phyloP scores from a whole-genome alignment of 1,284 basidiomycete species.

The Kwoniella shivajii region DNA sequence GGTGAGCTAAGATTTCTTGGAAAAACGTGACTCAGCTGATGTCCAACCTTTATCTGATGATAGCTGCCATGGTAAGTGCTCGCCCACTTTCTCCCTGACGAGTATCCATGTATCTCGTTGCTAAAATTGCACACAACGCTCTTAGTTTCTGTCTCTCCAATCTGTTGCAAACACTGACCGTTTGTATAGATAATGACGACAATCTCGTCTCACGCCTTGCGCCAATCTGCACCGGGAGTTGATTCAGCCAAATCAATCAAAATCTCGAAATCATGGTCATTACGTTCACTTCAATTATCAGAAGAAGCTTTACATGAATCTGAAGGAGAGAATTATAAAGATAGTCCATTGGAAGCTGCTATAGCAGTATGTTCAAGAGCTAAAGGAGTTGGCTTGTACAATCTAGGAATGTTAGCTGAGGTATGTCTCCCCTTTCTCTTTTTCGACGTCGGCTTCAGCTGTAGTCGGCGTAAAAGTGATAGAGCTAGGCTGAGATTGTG shows the following conservation, averaged over 20 bases:
- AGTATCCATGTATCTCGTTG: too few relatives aligned
- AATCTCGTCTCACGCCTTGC: constrained; percentile 47
- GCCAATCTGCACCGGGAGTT: constrained; percentile 7
- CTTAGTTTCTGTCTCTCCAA: neutral
- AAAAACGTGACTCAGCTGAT: neutral
- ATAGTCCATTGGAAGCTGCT: constrained; percentile 25
- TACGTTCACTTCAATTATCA: constrained; percentile 44
- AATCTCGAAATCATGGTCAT: constrained; percentile 47
- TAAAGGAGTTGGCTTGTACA: constrained; percentile 44
- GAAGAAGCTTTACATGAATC: constrained; percentile 37
- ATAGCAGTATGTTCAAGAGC: constrained; percentile 41
- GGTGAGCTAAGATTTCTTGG: constrained; percentile 16
- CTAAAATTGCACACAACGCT: too few relatives aligned
- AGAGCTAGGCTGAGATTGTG: neutral
- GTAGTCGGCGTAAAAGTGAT: neutral
- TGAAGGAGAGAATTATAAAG: constrained; percentile 15
- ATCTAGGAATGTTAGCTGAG: constrained; percentile 53
- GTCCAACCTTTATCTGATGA: neutral
- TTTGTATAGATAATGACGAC: constrained; percentile 48
- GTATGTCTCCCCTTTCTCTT: constrained; percentile 25
- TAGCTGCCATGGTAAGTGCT: constrained; percentile 34
- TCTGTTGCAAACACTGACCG: neutral
- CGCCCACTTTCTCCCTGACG: too few relatives aligned
- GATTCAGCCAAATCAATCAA: constrained; percentile 34
- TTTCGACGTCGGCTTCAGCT: too few relatives aligned